Conservation (phyloP, 805 yeast species). For the Saturnispora bothae region DNA sequence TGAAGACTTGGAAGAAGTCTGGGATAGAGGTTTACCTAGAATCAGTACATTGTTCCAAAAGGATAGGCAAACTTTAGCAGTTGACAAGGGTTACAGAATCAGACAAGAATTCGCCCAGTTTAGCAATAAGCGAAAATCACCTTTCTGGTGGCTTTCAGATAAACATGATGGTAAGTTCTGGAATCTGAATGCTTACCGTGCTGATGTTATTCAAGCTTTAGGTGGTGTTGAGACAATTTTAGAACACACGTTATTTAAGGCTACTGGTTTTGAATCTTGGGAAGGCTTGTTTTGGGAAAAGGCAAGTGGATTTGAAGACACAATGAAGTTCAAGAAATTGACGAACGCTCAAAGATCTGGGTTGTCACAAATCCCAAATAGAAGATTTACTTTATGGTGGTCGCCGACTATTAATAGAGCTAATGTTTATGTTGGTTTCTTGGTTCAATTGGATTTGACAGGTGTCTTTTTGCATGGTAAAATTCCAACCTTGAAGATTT, state of each 20-base stretch:
- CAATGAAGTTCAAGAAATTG: slow-evolving; percentile 84
- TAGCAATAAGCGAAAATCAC: slow-evolving; percentile 61
- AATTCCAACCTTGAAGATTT: slow-evolving; percentile 92
- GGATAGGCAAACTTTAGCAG: slow-evolving; percentile 87
- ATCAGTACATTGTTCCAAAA: slow-evolving; percentile 91
- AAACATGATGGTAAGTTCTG: slow-evolving; percentile 94
- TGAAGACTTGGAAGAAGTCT: slow-evolving; percentile 87
- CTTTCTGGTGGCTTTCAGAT: slow-evolving; percentile 94
- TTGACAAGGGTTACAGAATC: slow-evolving; percentile 86
- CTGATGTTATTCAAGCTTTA: slow-evolving; percentile 92
- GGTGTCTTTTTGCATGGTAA: slow-evolving; percentile 97
- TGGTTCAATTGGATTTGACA: slow-evolving; percentile 90
- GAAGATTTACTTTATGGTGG: slow-evolving; percentile 98
- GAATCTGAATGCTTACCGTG: slow-evolving; percentile 85
- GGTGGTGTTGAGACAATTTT: slow-evolving; percentile 96
- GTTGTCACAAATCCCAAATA: slow-evolving; percentile 91
- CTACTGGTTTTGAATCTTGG: slow-evolving; percentile 97
- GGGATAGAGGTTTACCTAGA: slow-evolving; percentile 97
- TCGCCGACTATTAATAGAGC: slow-evolving; percentile 98
- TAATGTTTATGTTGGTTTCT: slow-evolving; percentile 93
- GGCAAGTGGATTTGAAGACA: slow-evolving; percentile 94
- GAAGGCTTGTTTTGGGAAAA: slow-evolving; percentile 99
- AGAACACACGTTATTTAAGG: slow-evolving; percentile 91
- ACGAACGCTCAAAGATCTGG: slow-evolving; percentile 98
- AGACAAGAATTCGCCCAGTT: slow-evolving; percentile 71